Percentiles rank a stretch among this genome's conserved stretches.
phyloP scores from a whole-genome alignment of 192 early-diverging fungal genomes.

The Entrophospora sp. region DNA sequence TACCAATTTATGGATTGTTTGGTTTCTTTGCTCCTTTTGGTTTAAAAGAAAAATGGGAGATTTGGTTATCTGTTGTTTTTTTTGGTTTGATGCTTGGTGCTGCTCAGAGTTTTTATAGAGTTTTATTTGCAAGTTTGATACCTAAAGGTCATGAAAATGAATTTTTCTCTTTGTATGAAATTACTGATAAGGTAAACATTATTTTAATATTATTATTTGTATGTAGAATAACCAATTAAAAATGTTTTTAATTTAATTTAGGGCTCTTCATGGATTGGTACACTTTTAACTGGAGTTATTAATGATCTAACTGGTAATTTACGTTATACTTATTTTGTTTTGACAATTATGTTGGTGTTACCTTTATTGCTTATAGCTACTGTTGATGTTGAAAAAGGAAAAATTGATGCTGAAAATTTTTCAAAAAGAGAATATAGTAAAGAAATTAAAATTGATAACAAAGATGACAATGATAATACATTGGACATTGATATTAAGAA shows the following conservation, averaged over 20 bases:
- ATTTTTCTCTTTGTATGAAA: slow-evolving; percentile 54
- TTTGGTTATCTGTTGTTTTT: slow-evolving; percentile 21
- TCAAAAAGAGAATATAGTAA: slow-evolving; percentile 9
- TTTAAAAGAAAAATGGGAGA: slow-evolving; percentile 14
- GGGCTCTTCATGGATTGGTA: slow-evolving; percentile 34
- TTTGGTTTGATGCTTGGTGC: slow-evolving; percentile 48
- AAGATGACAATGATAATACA: too few relatives aligned
- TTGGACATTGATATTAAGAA: too few relatives aligned
- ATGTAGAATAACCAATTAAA: too few relatives aligned
- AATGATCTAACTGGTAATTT: slow-evolving; percentile 29
- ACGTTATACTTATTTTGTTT: slow-evolving; percentile 40
- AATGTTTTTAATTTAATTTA: too few relatives aligned
- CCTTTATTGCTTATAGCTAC: slow-evolving; percentile 31
- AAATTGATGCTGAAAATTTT: slow-evolving; percentile 31
- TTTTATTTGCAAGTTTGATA: slow-evolving; percentile 48
- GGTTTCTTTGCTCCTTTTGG: slow-evolving; percentile 33
- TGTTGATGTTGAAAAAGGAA: slow-evolving; percentile 43
- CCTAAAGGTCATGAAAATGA: slow-evolving; percentile 56
- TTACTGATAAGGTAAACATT: slow-evolving; percentile 65
- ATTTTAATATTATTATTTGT: too few relatives aligned
- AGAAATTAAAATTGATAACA: background rate
- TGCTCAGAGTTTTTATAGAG: slow-evolving; percentile 35
- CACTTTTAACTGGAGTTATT: slow-evolving; percentile 30
- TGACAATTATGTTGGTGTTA: slow-evolving; percentile 31
- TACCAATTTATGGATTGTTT: slow-evolving; percentile 42